Base-by-base conservation (phyloP, 192 early-diverging fungal species). In the Coemansia sp. region DNA sequence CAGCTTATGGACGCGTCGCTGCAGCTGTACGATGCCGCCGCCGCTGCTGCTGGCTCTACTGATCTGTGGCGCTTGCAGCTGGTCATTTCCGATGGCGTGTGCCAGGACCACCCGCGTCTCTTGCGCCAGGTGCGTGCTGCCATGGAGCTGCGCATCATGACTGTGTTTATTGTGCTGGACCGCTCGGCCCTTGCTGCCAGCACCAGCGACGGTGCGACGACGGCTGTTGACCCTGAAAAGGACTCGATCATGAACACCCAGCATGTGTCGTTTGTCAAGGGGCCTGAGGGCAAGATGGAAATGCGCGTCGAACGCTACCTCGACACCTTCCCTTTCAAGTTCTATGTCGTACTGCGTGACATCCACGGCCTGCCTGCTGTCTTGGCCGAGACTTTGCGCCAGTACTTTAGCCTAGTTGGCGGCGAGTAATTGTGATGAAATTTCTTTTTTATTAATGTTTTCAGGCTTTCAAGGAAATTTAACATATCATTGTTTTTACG, bases 321-420 rank as follows among this genome's bases (percentile, higher is more conserved):
- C 64, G 94, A 97, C 47, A 94, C 92, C 11, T 99, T 99, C 89
- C 96, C 97, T 27, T 99, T 99, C 85, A 91, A 97, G 70, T 97
- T 96, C 84, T 99, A 94, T 72, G 89, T 98, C 43, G 89, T 98
- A 19, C 73, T 98, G 60, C 90, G 89, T 65, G 89, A 98, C 72
- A 91, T 98, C 71, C 90, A 93, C 65, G 84, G 87, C 25, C 82
- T 99, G 49, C 94, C 97, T 1, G 88, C 90, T 60, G 94, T 94
- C 6, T 82, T 99, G 49, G 84, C 94, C 15, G 96, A 98, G 76
- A 92, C 94, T n/a, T 85, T 99, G 35, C 87, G 97, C 17, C 97
- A 98, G 86, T 98, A 94, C 85, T 98, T 96, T 84, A 90, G 88
- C 61, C 89, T 96, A 70, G 91, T 96, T 17, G 84, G 71, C 15